phyloP scores from a whole-genome alignment of 202 grass and related monocot species.

The Saccharum hybrid region DNA sequence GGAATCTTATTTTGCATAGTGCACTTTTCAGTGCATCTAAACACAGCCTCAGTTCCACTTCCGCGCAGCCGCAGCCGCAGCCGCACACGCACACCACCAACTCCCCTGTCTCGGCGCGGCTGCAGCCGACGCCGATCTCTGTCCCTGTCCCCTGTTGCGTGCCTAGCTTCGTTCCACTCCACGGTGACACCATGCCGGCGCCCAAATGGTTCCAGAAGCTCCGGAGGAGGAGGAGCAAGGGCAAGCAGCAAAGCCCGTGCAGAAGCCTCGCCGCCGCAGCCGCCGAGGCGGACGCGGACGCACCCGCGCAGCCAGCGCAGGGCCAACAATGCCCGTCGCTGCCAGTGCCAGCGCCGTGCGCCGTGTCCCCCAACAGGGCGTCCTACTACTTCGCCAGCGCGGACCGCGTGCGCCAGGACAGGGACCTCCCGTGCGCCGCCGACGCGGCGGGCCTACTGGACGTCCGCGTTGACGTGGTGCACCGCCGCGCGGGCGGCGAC shows the following conservation, averaged over 20 bases:
- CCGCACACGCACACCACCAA: not conserved
- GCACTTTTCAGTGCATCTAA: too few species aligned
- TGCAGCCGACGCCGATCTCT: not conserved
- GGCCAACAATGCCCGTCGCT: not conserved
- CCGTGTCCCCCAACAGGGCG: conserved; percentile 65
- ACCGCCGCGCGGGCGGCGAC: conserved; percentile 32
- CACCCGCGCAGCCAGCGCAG: not conserved
- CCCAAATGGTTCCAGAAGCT: conserved; percentile 66
- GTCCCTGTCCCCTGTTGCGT: not conserved
- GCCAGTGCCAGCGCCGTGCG: not conserved
- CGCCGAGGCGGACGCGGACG: not conserved
- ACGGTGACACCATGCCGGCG: conserved; percentile 34
- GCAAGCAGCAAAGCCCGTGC: conserved; percentile 26
- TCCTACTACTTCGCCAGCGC: conserved; percentile 78
- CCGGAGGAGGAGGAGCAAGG: conserved; percentile 35
- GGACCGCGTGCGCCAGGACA: conserved; percentile 55
- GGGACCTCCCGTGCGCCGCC: conserved; percentile 34
- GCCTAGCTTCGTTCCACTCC: conserved; percentile 10
- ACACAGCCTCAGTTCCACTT: too few species aligned
- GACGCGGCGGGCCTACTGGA: conserved; percentile 8
- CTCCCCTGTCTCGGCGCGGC: conserved; percentile 29
- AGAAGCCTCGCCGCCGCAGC: not conserved
- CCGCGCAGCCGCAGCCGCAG: not conserved
- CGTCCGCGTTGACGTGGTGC: conserved; percentile 44
- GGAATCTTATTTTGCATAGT: too few species aligned